A percentile compares a stretch with the other conserved stretches of the same genome.
Conservation (phyloP, 2,329 filamentous ascomycete genomes). For the Claviceps cyperi region DNA sequence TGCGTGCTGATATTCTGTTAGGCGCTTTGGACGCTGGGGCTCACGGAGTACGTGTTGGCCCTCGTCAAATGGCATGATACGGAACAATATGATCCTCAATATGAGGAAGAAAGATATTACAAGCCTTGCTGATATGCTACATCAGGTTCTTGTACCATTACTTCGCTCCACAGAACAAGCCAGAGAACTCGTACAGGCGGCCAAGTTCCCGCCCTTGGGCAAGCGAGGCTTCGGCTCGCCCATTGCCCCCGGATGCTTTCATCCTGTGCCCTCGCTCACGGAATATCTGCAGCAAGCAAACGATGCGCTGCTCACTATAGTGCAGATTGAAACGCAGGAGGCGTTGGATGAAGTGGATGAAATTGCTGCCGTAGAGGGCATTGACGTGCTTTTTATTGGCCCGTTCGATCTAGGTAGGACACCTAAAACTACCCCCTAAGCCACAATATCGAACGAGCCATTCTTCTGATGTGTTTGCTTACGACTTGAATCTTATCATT, state of each 20-base stretch:
- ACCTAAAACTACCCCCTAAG: neutral
- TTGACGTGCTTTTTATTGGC: conserved; percentile 51
- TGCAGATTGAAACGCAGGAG: conserved; percentile 53
- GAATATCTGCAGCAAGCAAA: conserved; percentile 37
- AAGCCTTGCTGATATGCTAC: conserved; percentile 6
- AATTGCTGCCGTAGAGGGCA: conserved; percentile 43
- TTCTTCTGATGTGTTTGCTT: neutral
- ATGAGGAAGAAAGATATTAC: neutral
- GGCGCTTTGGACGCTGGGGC: conserved; percentile 36
- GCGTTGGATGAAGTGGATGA: conserved; percentile 45
- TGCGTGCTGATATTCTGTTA: conserved; percentile 6
- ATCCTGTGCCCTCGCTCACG: conserved; percentile 27
- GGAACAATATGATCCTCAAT: neutral
- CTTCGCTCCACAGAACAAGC: conserved; percentile 30
- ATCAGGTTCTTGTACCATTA: conserved; percentile 31
- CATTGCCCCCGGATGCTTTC: conserved; percentile 28
- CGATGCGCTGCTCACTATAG: conserved; percentile 42
- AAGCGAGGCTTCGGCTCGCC: conserved; percentile 35
- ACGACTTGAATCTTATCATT: neutral
- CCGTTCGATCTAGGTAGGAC: conserved; percentile 45
- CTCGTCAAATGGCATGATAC: neutral
- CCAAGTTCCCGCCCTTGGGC: conserved; percentile 36
- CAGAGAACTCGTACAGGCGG: conserved; percentile 27
- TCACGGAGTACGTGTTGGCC: conserved; percentile 28
- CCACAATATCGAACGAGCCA: neutral